Conservation (phyloP, 495 filamentous ascomycete species). For the Penicillium arizonense region DNA sequence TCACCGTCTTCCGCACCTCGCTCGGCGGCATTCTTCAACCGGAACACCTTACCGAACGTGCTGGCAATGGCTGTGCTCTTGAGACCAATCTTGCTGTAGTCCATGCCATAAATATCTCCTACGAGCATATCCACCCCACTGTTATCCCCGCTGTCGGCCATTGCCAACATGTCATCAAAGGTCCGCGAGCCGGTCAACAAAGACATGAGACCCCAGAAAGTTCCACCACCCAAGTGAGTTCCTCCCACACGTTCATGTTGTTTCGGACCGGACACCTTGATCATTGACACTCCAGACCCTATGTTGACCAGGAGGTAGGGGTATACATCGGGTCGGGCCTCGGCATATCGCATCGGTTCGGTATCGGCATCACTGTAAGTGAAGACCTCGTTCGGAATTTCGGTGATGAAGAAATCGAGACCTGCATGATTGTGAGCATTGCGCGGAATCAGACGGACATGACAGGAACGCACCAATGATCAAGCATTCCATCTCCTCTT, state of each 20-base stretch:
- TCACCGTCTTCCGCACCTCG: constrained; percentile 74
- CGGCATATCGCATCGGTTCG: constrained; percentile 81
- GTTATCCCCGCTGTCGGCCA: constrained; percentile 94
- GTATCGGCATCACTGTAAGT: constrained; percentile 86
- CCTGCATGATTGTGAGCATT: constrained; percentile 44
- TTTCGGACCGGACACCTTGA: constrained; percentile 89
- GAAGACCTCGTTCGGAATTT: constrained; percentile 95
- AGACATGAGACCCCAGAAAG: constrained; percentile 90
- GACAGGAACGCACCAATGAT: constrained; percentile 67
- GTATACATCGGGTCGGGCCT: constrained; percentile 74
- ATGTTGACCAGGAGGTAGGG: constrained; percentile 98
- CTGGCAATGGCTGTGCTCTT: constrained; percentile 92
- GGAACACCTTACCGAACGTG: constrained; percentile 94
- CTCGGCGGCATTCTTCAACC: constrained; percentile 76
- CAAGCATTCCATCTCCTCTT: constrained; percentile 98
- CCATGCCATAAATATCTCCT: constrained; percentile 95
- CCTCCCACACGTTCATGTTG: constrained; percentile 88
- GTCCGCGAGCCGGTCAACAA: constrained; percentile 84
- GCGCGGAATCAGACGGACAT: background rate
- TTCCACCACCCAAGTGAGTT: constrained; percentile 91
- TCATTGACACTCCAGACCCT: constrained; percentile 97
- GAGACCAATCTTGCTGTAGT: constrained; percentile 91
- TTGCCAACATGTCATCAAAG: constrained; percentile 93
- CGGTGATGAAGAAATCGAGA: constrained; percentile 97
- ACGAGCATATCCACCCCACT: constrained; percentile 93